phyloP scores from a whole-genome alignment of 345 rosid species.

The Acer campestre region DNA sequence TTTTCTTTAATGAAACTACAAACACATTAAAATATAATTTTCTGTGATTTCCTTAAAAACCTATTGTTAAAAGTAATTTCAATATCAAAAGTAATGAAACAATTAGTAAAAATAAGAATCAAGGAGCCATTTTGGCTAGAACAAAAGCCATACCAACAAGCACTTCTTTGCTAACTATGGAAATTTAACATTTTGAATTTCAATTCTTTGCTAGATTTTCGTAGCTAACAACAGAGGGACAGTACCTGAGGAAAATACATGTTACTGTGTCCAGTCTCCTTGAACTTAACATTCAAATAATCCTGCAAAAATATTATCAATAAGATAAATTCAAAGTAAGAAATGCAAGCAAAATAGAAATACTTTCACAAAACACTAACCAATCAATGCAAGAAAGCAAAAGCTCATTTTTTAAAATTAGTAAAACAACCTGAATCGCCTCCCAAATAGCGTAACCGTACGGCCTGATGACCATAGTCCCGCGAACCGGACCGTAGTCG shows the following conservation, averaged over 20 bases:
- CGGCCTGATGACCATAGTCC: constrained; percentile 95
- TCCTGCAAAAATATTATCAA: constrained; percentile 49
- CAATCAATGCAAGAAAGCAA: too few species aligned
- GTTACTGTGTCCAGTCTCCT: constrained; percentile 95
- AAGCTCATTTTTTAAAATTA: too few species aligned
- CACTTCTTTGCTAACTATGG: too few species aligned
- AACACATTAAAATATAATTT: too few species aligned
- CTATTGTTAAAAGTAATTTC: background rate
- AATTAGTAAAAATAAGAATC: background rate
- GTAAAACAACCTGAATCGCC: constrained; percentile 77
- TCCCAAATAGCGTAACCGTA: constrained; percentile 97
- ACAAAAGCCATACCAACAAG: too few species aligned
- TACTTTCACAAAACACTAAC: too few species aligned
- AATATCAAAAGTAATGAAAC: background rate
- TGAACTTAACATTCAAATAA: constrained; percentile 82
- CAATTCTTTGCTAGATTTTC: background rate
- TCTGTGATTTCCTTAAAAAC: too few species aligned
- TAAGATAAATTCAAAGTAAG: background rate
- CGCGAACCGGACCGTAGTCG: constrained; percentile 94
- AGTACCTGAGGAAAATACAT: constrained; percentile 94
- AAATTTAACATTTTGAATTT: background rate
- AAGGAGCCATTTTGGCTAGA: too few species aligned
- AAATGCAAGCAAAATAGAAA: background rate
- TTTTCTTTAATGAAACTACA: too few species aligned
- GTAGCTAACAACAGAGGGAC: constrained; percentile 22